Evolutionary conservation across 345 rosid genomes (phyloP).

Genomic region (Trapa bicornis): DNA sequence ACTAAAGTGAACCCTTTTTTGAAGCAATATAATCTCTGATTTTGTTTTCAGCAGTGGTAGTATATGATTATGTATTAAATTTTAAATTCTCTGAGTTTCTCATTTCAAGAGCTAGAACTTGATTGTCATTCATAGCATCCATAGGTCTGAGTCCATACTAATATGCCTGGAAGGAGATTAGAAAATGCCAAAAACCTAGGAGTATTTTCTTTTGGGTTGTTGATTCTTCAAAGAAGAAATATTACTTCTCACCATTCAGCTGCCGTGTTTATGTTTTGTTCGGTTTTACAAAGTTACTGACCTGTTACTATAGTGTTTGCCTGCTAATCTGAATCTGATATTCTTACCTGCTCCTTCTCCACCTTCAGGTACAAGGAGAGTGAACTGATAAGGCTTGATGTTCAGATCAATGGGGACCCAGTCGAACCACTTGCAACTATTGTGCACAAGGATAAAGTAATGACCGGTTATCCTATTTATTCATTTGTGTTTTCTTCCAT

Average conservation of each 20-base stretch:
- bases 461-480: background rate
- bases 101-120: background rate
- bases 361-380: constrained; percentile 69
- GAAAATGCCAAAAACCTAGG: no score
- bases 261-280: background rate
- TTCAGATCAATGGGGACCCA: constrained; percentile 67
- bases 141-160: background rate
- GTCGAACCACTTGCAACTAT: constrained; percentile 92
- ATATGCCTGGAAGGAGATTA: background rate
- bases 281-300: background rate
- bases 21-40: background rate
- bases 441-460: constrained; percentile 90
- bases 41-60: background rate
- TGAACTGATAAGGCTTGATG: constrained; percentile 74
- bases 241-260: background rate
- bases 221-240: background rate
- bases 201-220: background rate
- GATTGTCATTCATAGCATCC: background rate
- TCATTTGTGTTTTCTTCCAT: background rate
- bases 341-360: background rate
- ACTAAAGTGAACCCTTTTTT: background rate
- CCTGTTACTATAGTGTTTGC: background rate
- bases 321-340: background rate
- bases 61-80: background rate
- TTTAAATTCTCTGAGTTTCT: background rate